Conservation (phyloP, 2,329 filamentous ascomycete species). For the Alternaria arbusti region DNA sequence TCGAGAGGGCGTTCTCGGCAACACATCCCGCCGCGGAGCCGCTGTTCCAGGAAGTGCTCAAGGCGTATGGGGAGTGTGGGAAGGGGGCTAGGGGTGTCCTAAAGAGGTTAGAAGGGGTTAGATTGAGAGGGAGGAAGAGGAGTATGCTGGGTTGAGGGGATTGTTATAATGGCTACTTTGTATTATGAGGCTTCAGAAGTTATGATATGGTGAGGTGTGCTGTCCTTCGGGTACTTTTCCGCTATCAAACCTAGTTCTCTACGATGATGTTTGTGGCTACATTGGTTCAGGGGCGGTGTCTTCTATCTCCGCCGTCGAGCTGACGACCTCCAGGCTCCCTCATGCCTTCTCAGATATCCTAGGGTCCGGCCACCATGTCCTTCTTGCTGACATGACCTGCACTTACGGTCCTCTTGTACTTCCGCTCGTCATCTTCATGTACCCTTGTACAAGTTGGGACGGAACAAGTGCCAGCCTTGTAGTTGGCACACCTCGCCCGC, state of each 20-base stretch:
- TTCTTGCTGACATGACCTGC: not conserved
- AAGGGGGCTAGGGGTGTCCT: slow-evolving; percentile 78
- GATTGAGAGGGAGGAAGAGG: slow-evolving; percentile 91
- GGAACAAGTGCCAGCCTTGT: not conserved
- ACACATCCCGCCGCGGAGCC: slow-evolving; percentile 87
- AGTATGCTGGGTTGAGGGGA: slow-evolving; percentile 83
- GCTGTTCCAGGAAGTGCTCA: slow-evolving; percentile 75
- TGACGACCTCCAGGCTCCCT: not conserved
- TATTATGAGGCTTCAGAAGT: not conserved
- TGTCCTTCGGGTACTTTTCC: not conserved
- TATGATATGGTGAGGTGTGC: not conserved
- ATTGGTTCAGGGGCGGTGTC: not conserved
- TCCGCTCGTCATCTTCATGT: not conserved
- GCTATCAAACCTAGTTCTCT: not conserved
- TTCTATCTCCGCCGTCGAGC: not conserved
- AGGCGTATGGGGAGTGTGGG: slow-evolving; percentile 73
- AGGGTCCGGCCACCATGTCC: no score
- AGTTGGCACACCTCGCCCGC: not conserved
- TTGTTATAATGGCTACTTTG: not conserved
- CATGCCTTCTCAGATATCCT: not conserved
- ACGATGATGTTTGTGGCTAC: not conserved
- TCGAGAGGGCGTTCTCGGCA: slow-evolving; percentile 92
- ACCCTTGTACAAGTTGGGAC: not conserved
- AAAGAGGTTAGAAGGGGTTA: slow-evolving; percentile 86
- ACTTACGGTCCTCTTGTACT: not conserved